A percentile compares a stretch with the other conserved stretches of the same genome.
These are phyloP conservation scores for Lodderomyces beijingensis DNA, from an alignment of 1,139 yeast genomes.

Conservation along the genomic window DNA sequence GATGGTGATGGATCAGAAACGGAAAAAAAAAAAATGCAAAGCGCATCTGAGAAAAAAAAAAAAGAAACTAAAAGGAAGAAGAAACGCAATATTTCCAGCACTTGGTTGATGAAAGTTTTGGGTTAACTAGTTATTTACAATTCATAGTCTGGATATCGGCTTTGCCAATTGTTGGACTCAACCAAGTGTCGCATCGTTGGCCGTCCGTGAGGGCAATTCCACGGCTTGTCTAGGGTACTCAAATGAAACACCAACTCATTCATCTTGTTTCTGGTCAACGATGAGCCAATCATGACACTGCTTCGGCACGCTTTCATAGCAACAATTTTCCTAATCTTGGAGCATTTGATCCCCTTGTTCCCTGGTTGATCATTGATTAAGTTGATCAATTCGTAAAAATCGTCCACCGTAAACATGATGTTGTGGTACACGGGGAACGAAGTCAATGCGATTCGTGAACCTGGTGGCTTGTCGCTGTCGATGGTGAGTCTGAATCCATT, in stretches of 20 bases:
- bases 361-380: constrained; percentile 39
- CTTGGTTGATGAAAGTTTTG: no score
- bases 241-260: constrained; percentile 59
- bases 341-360: constrained; percentile 51
- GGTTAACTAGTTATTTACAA: constrained; percentile 4
- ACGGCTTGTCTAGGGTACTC: constrained; percentile 78
- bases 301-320: constrained; percentile 95
- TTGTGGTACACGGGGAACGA: constrained; percentile 75
- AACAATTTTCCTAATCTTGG: constrained; percentile 75
- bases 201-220: constrained; percentile 99
- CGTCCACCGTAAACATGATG: constrained; percentile 59
- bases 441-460: constrained; percentile 49
- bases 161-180: constrained; percentile 35
- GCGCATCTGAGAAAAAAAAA: no score
- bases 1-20: no score
- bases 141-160: constrained; percentile 11
- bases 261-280: constrained; percentile 60
- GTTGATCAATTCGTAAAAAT: constrained; percentile 73
- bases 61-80: no score
- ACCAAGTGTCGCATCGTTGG: constrained; percentile 92
- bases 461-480: constrained; percentile 47
- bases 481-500: constrained; percentile 68
- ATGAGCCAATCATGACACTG: constrained; percentile 90
- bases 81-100: no score
- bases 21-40: no score